phyloP scores from a whole-genome alignment of 192 early-diverging fungal genomes.

The Backusella sp. region DNA sequence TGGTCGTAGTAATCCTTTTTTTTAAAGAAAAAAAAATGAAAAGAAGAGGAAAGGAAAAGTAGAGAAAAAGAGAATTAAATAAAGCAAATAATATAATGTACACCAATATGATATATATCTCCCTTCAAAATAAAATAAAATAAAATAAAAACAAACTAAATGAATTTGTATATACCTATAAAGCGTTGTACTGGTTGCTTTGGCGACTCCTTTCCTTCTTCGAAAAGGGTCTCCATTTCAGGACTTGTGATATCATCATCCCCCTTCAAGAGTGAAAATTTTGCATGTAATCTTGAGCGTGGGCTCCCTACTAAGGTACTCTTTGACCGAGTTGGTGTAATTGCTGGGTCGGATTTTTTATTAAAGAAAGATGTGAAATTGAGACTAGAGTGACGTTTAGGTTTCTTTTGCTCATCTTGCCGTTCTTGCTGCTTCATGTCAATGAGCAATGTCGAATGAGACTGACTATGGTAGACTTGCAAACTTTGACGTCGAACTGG shows the following conservation, averaged over 20 bases:
- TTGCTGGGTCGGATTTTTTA: not conserved
- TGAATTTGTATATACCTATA: not conserved
- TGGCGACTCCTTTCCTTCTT: not conserved
- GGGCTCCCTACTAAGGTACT: not conserved
- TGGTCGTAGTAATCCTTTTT: not conserved
- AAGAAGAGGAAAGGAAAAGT: not conserved
- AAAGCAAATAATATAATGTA: not conserved
- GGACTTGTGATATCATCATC: not conserved
- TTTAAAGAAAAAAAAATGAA: not conserved
- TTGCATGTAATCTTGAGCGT: not conserved
- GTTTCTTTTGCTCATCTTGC: not conserved
- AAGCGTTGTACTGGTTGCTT: not conserved
- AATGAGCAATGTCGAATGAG: slow-evolving; percentile 3
- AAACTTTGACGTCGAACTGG: slow-evolving; percentile 35
- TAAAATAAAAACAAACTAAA: not conserved
- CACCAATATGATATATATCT: not conserved
- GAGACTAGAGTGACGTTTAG: not conserved
- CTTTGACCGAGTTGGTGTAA: not conserved
- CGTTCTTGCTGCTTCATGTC: not conserved
- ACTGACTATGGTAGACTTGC: slow-evolving; percentile 8
- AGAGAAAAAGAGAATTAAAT: not conserved
- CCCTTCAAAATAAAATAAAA: not conserved
- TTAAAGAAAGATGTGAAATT: slow-evolving; percentile 1
- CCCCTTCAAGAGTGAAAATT: not conserved
- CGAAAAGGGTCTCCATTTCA: slow-evolving; percentile 1